Percentiles rank a stretch among this genome's conserved stretches.
Evolutionary conservation across 2,329 filamentous ascomycete genomes (phyloP).

Genomic region (Dothistroma pini): DNA sequence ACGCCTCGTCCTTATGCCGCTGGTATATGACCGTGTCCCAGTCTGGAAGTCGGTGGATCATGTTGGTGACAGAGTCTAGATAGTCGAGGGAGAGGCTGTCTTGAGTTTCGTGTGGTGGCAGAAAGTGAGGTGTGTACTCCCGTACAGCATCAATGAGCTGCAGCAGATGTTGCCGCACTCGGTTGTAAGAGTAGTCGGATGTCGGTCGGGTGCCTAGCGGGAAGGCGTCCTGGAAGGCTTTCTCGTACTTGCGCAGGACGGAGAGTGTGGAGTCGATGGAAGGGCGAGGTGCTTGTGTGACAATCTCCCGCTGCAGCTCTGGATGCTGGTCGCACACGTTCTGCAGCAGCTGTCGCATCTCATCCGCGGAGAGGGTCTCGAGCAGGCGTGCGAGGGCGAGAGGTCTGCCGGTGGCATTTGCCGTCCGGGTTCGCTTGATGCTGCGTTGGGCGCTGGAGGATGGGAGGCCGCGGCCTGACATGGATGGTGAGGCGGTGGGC

Average conservation of each 20-base stretch:
- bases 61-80: slow-evolving; percentile 82
- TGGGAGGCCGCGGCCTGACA: slow-evolving; percentile 62
- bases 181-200: slow-evolving; percentile 92
- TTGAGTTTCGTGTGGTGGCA: slow-evolving; percentile 85
- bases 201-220: slow-evolving; percentile 79
- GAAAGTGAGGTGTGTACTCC: slow-evolving; percentile 93
- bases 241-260: slow-evolving; percentile 78
- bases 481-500: slow-evolving; percentile 74
- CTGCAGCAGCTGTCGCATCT: slow-evolving; percentile 81
- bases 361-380: slow-evolving; percentile 83
- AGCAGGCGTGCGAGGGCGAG: slow-evolving; percentile 73
- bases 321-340: slow-evolving; percentile 88
- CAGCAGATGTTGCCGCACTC: slow-evolving; percentile 75
- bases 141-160: slow-evolving; percentile 83
- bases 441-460: slow-evolving; percentile 52
- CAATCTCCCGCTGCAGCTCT: slow-evolving; percentile 78
- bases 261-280: slow-evolving; percentile 75
- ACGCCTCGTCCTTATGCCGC: slow-evolving; percentile 89
- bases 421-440: slow-evolving; percentile 64
- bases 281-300: slow-evolving; percentile 79
- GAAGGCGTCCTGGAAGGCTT: slow-evolving; percentile 71
- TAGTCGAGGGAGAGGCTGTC: slow-evolving; percentile 79
- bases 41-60: slow-evolving; percentile 83
- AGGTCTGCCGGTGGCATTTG: slow-evolving; percentile 61
- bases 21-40: slow-evolving; percentile 89